Evolutionary conservation across 257 asterid species (phyloP).

Genomic region (Echium plantagineum): DNA sequence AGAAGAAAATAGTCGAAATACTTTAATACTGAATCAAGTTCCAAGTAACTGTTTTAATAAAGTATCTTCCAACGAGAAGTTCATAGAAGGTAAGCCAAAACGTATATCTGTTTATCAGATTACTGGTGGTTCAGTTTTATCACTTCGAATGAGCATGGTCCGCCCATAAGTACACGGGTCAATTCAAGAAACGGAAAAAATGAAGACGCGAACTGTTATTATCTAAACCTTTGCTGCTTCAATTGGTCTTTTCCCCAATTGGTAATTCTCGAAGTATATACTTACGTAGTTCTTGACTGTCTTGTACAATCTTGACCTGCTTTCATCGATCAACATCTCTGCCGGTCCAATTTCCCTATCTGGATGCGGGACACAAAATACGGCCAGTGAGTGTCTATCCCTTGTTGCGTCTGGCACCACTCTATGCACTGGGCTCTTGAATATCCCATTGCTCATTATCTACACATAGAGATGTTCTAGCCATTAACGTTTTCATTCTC

Average conservation of each 20-base stretch:
- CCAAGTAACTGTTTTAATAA: too few species aligned
- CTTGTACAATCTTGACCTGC: slow-evolving; percentile 25
- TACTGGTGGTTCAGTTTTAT: too few species aligned
- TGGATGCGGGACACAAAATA: slow-evolving; percentile 23
- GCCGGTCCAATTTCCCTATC: slow-evolving; percentile 29
- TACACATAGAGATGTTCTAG: too few species aligned
- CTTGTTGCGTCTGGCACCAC: slow-evolving; percentile 29
- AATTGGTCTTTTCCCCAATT: slow-evolving; percentile 31
- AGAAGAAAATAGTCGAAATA: too few species aligned
- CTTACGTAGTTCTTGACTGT: slow-evolving; percentile 17
- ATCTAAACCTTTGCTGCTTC: slow-evolving; percentile 17
- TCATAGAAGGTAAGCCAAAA: too few species aligned
- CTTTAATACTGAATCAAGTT: too few species aligned
- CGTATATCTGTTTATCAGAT: too few species aligned
- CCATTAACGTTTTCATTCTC: neutral
- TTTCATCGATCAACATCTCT: slow-evolving; percentile 22
- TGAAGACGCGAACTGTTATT: too few species aligned
- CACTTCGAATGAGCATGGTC: too few species aligned
- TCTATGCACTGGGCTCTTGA: slow-evolving; percentile 47
- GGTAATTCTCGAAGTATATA: slow-evolving; percentile 20
- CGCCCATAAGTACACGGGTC: too few species aligned
- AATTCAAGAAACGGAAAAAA: too few species aligned
- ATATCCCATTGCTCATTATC: slow-evolving; percentile 43
- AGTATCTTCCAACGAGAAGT: too few species aligned
- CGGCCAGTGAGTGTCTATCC: slow-evolving; percentile 28